A percentile compares a stretch with the other conserved stretches of the same genome.
Conservation (phyloP, 352 stramenopile species). For the Pseudoperonospora humuli region DNA sequence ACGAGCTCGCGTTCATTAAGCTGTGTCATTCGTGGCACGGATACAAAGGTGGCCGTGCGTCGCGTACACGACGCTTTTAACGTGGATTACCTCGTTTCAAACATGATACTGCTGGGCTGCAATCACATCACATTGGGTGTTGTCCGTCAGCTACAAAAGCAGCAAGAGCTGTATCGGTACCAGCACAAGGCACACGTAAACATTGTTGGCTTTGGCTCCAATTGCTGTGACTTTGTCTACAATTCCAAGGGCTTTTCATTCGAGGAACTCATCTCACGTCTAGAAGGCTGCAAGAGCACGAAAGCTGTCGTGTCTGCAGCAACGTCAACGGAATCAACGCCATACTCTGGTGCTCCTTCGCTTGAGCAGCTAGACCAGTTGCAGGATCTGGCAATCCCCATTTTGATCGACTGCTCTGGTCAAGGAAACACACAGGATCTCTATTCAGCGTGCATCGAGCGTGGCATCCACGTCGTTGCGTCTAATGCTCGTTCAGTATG, state of each 20-base stretch:
- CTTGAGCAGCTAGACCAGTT: constrained; percentile 45
- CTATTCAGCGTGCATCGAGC: constrained; percentile 54
- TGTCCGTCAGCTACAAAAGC: constrained; percentile 50
- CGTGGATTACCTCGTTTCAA: constrained; percentile 64
- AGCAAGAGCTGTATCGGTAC: constrained; percentile 49
- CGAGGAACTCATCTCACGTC: constrained; percentile 30
- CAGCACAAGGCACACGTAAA: constrained; percentile 64
- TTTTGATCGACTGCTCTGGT: constrained; percentile 67
- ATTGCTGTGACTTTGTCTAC: constrained; percentile 51
- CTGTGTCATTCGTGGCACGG: constrained; percentile 56
- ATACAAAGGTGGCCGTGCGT: constrained; percentile 71
- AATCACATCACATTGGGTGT: constrained; percentile 65
- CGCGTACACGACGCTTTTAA: constrained; percentile 80
- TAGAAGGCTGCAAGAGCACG: constrained; percentile 36
- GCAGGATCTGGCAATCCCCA: constrained; percentile 63
- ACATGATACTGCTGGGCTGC: constrained; percentile 60
- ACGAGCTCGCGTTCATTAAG: constrained; percentile 74
- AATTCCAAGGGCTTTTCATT: constrained; percentile 48
- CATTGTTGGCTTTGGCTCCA: constrained; percentile 63
- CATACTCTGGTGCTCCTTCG: constrained; percentile 36
- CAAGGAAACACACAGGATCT: constrained; percentile 42
- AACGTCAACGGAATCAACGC: not conserved
- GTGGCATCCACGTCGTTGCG: constrained; percentile 61
- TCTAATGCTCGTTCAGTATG: constrained; percentile 61
- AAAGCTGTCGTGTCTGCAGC: constrained; percentile 22